These are phyloP conservation scores for Populus nigra DNA, from an alignment of 345 rosid genomes.

Conservation along the genomic window DNA sequence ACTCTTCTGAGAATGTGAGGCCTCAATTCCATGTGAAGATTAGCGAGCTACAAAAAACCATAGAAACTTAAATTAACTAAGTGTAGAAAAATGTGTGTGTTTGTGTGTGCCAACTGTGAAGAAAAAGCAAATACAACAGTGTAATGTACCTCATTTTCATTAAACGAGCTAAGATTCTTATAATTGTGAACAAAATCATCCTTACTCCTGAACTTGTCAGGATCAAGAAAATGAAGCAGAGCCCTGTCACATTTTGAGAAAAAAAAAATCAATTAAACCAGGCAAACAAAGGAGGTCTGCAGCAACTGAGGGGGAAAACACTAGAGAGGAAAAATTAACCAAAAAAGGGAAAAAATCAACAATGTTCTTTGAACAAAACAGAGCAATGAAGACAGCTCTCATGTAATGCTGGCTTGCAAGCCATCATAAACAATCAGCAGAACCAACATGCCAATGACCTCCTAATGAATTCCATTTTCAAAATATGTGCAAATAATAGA, in stretches of 20 bases:
- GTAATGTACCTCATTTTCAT: conserved; percentile 75
- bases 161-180: conserved; percentile 95
- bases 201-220: conserved; percentile 82
- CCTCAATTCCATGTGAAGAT: conserved; percentile 95
- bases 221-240: conserved; percentile 94
- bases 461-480: not conserved
- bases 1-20: conserved; percentile 98
- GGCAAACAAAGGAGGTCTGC: not conserved
- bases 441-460: not conserved
- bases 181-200: conserved; percentile 95
- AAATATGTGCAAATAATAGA: not conserved
- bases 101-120: not conserved
- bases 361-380: not conserved
- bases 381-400: not conserved
- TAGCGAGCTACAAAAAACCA: conserved; percentile 63
- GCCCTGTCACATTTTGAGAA: conserved; percentile 54
- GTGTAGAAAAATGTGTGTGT: not conserved
- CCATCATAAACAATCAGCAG: not conserved
- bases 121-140: conserved; percentile 6
- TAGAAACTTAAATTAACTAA: not conserved
- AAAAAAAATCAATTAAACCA: not conserved
- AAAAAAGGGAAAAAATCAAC: not conserved
- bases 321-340: not conserved
- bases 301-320: not conserved
- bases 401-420: not conserved